A percentile compares a stretch with the other conserved stretches of the same genome.
phyloP scores from a whole-genome alignment of 192 early-diverging fungal genomes.

The Dissophora ornata region DNA sequence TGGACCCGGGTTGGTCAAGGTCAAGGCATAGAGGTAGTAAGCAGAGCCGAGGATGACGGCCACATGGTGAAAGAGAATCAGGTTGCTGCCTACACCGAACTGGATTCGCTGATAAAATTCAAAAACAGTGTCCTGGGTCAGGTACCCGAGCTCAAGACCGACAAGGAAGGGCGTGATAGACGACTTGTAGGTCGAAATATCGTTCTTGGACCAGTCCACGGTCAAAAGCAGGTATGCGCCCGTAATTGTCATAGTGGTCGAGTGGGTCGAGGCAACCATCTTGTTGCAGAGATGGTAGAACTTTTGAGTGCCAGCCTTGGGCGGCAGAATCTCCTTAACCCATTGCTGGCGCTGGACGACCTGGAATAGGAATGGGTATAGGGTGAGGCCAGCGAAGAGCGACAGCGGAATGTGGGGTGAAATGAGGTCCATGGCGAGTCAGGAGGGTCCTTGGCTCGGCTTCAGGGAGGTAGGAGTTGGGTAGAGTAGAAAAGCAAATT shows the following conservation, averaged over 20 bases:
- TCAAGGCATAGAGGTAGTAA: slow-evolving; percentile 29
- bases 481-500: too few relatives aligned
- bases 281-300: slow-evolving; percentile 31
- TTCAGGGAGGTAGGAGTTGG: too few relatives aligned
- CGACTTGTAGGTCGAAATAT: slow-evolving; percentile 29
- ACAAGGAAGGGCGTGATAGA: slow-evolving; percentile 37
- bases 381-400: slow-evolving; percentile 31
- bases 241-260: slow-evolving; percentile 21
- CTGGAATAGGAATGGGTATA: slow-evolving; percentile 28
- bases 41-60: slow-evolving; percentile 27
- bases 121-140: slow-evolving; percentile 32
- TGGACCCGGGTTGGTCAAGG: slow-evolving; percentile 24
- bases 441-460: too few relatives aligned
- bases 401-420: slow-evolving; percentile 34
- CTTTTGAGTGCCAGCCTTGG: slow-evolving; percentile 21
- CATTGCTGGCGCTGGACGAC: slow-evolving; percentile 9
- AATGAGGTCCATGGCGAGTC: slow-evolving; percentile 26
- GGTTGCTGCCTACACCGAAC: slow-evolving; percentile 30
- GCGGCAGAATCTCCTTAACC: slow-evolving; percentile 23
- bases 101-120: slow-evolving; percentile 24
- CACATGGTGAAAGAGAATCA: slow-evolving; percentile 36
- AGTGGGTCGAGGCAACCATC: slow-evolving; percentile 38
- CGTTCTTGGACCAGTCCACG: slow-evolving; percentile 34
- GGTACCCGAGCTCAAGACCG: slow-evolving; percentile 36
- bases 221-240: slow-evolving; percentile 17